These are phyloP conservation scores for Komagataella ulmi DNA, from an alignment of 805 yeast species.

Conservation along the genomic window DNA sequence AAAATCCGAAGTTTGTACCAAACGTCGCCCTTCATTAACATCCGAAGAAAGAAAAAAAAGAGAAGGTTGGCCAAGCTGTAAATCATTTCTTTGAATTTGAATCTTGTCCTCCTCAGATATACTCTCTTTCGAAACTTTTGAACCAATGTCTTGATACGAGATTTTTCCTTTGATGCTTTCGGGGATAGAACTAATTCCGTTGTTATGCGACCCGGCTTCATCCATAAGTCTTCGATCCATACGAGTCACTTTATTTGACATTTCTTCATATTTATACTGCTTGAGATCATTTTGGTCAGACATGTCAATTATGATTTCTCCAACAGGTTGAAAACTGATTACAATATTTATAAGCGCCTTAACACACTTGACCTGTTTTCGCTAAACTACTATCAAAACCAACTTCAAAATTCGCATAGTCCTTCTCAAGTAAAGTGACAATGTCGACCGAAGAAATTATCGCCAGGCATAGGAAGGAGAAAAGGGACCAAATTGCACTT, in stretches of 20 bases:
- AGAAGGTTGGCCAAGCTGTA: conserved; percentile 4
- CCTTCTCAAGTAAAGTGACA: background rate
- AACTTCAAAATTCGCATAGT: background rate
- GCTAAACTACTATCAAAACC: background rate
- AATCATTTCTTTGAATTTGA: conserved; percentile 7
- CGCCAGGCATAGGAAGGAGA: conserved; percentile 57
- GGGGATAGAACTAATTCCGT: conserved; percentile 50
- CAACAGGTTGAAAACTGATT: background rate
- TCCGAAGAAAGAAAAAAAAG: conserved; percentile 4
- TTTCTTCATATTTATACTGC: conserved; percentile 49
- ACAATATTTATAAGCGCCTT: background rate
- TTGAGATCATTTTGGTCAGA: background rate
- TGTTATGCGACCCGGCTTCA: conserved; percentile 20
- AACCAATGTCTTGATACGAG: conserved; percentile 60
- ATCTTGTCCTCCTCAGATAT: background rate
- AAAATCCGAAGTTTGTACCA: conserved; percentile 16
- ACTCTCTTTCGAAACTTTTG: conserved; percentile 16
- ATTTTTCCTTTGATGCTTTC: conserved; percentile 60
- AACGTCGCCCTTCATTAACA: conserved; percentile 3
- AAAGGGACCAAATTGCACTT: conserved; percentile 48
- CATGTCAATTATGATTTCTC: background rate
- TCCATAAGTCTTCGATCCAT: conserved; percentile 41
- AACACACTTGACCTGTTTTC: background rate
- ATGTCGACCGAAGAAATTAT: conserved; percentile 29
- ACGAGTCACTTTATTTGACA: conserved; percentile 64